Base-by-base conservation (phyloP, 495 filamentous ascomycete species). In the Daldinia decipiens region DNA sequence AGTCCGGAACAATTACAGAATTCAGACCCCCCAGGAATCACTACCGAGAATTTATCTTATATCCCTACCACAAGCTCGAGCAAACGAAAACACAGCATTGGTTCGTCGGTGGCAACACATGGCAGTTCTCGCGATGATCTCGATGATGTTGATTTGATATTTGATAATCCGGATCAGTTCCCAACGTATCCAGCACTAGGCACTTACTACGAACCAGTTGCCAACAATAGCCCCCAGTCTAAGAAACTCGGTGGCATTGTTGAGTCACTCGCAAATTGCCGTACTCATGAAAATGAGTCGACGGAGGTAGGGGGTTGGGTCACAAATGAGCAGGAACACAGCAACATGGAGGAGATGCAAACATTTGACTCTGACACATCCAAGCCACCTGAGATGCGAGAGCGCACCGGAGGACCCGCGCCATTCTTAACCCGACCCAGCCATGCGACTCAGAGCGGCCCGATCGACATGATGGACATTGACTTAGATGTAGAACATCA, bases 381-480 rank as follows among this genome's bases (percentile, higher is more conserved):
- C 1, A 80, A 74, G 39, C 58, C 54, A 6, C 78, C 68, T 7
- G 81, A 83, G 71, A 83, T 83, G 81, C 76, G 74, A 59, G 80
- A 82, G 60, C 74, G 76, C 17, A 55, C 34, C 19, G 68, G 73
- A 13, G 65, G 65, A 1, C 26, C 65, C 6, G 62, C 53, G 11
- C 68, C 70, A 3, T 77, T 77, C 31, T 39, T 77, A 6, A 45
- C 50, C 17, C 73, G 68, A 12, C 36, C 67, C 5, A 62, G 27
- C 32, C 39, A 54, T 38, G 47, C 59, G 5, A n/a, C 59, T 7
- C 70, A 67, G 59, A 58, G 39, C 17, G 55, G 21, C 1, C 29
- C 60, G 11, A 50, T 67, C 11, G 73, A 76, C 57, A 56, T 70
- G 38, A 76, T 76, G 71, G 73, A 77, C 43, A 57, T 77, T 9